A percentile compares a stretch with the other conserved stretches of the same genome.
These are phyloP conservation scores for Cercospora zeae-maydis DNA, from an alignment of 2,329 filamentous ascomycete genomes.

Conservation along the genomic window DNA sequence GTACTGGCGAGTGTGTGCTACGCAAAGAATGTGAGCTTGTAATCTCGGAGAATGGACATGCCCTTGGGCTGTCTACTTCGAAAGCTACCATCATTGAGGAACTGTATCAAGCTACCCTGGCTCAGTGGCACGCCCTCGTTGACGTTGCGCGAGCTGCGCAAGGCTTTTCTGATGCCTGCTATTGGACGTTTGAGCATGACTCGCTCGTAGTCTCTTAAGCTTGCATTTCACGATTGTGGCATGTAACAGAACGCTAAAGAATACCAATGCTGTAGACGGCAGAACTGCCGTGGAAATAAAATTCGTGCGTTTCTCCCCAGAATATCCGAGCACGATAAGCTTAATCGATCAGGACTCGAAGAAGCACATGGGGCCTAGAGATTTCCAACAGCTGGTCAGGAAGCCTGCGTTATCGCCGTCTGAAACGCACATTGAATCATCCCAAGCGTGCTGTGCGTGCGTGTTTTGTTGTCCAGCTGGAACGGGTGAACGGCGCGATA, in stretches of 20 bases:
- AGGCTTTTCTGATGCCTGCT: not conserved
- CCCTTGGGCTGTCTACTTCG: too few relatives aligned
- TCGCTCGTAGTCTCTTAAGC: too few relatives aligned
- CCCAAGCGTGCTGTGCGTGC: not conserved
- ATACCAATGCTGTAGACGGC: too few relatives aligned
- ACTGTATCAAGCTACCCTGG: not conserved
- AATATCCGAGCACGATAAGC: too few relatives aligned
- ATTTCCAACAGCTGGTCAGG: too few relatives aligned
- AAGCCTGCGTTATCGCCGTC: too few relatives aligned
- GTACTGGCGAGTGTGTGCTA: not conserved
- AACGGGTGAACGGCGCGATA: not conserved
- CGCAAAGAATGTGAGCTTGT: not conserved
- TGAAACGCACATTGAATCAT: too few relatives aligned
- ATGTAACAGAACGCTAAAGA: too few relatives aligned
- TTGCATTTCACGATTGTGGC: not conserved
- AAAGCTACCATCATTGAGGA: not conserved
- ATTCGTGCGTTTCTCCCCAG: too few relatives aligned
- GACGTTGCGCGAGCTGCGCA: not conserved
- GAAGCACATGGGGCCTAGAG: too few relatives aligned
- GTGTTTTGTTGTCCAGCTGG: not conserved
- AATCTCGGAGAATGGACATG: not conserved
- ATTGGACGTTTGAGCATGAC: not conserved
- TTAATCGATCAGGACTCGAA: too few relatives aligned
- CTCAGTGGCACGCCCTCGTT: not conserved
- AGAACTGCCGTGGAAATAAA: too few relatives aligned